Conservation (phyloP, 345 rosid genomes). For the Cardiospermum halicacabum region DNA sequence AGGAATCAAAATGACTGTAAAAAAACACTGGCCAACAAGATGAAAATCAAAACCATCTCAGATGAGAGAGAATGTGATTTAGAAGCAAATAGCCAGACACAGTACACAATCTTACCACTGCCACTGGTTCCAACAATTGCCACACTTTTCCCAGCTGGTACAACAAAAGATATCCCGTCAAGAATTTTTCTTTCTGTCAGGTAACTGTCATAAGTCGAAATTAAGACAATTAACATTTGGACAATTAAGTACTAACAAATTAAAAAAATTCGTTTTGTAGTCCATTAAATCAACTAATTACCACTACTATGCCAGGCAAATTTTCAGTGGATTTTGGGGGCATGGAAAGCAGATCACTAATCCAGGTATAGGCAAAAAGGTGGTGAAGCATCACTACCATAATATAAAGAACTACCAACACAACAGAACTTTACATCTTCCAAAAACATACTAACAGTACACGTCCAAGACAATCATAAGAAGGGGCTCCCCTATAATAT, state of each 20-base stretch:
- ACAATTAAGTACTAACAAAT: background rate
- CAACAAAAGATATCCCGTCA: constrained; percentile 82
- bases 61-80: background rate
- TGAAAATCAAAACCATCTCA: background rate
- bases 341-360: background rate
- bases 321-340: background rate
- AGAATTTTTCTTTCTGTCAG: constrained; percentile 77
- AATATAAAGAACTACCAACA: background rate
- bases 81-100: background rate
- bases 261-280: background rate
- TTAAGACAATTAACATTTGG: background rate
- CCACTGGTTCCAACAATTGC: constrained; percentile 99
- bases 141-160: constrained; percentile 94
- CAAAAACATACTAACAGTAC: background rate
- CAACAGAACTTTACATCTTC: background rate
- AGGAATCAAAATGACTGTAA: background rate
- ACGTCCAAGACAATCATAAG: background rate
- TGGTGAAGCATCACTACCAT: background rate
- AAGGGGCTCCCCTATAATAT: background rate
- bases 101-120: constrained; percentile 54
- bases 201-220: constrained; percentile 56
- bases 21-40: background rate
- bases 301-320: background rate
- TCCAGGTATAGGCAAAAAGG: background rate
- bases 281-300: background rate